phyloP scores from a whole-genome alignment of 139 green algal species.

The Tetradesmus lagerheimii region DNA sequence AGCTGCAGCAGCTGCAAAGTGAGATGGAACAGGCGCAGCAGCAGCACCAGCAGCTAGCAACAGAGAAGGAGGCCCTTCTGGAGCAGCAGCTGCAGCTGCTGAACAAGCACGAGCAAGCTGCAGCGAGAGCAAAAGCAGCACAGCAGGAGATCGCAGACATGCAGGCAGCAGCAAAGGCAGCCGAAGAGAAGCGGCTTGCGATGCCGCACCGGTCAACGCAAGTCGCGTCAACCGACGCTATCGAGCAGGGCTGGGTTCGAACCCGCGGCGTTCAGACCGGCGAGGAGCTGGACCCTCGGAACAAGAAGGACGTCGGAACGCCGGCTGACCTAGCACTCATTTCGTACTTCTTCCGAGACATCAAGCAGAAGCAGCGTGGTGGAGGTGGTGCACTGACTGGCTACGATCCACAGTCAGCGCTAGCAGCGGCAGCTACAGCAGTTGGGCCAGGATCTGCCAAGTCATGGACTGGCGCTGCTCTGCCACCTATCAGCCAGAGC shows the following conservation, averaged over 20 bases:
- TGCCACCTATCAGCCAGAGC: slow-evolving; percentile 13
- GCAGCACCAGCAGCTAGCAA: neutral
- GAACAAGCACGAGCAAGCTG: neutral
- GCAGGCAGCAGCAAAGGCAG: slow-evolving; percentile 31
- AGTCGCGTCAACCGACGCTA: neutral
- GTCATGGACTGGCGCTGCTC: neutral
- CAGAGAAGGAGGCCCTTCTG: neutral
- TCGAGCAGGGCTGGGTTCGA: neutral
- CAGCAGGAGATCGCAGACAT: neutral
- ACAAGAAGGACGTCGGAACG: slow-evolving; percentile 1
- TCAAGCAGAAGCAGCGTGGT: slow-evolving; percentile 25
- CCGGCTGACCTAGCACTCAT: slow-evolving; percentile 19
- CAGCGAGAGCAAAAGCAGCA: neutral
- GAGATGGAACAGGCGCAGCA: neutral
- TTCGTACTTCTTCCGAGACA: slow-evolving; percentile 33
- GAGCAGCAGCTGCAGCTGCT: neutral
- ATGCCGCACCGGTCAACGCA: neutral
- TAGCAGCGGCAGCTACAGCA: neutral
- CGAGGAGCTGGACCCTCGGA: slow-evolving; percentile 5
- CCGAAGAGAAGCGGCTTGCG: neutral
- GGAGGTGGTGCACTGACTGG: neutral
- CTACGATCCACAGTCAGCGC: neutral
- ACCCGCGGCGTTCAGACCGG: slow-evolving; percentile 25
- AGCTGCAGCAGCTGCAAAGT: neutral
- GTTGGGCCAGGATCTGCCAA: neutral